Evolutionary conservation across 441 rosid genomes (phyloP), one percentile per base, ranked within the genome.

Genomic region (Metrosideros polymorpha): DNA sequence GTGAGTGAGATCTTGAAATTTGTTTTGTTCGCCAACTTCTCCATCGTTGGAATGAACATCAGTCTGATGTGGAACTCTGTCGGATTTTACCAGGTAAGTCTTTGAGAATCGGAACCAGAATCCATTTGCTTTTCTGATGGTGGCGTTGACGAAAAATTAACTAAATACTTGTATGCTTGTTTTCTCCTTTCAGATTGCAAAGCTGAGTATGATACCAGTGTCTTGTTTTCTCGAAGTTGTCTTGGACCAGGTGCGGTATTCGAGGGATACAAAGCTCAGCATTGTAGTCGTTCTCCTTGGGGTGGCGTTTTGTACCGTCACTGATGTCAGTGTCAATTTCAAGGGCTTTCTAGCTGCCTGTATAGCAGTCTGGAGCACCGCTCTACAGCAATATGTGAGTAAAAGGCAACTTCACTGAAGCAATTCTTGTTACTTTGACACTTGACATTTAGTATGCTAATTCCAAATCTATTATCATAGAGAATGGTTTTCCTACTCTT

Each of bases 21-120:
- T 89, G 98, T 97, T 84, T 51, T 97, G 86, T 97, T 96, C 56
- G 98, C 99, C 50, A 97, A 97, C 91, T 97, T 95, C 92, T 97
- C 99, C 29, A 95, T 97, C 75, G 99, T 97, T 92, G 99, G 99
- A 87, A 97, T 97, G 99, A 97, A 97, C 71, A 97, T 97, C 83
- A 97, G 99, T 89, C 91, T 97, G 82, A 96, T 97, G 99, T 97
- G 98, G 99, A 97, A 97, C 51, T 97, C 99, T 15, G 99, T 97
- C 25, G 99, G 99, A 47, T 97, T 97, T 90, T 97, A 97, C 91
- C 99, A 97, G 99, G 99, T 94, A 86, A 87, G 91, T 85, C 59
- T 86, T 66, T 1, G 52, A 51, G 77, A 54, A 83, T 85, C 45
- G 22, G 47, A 39, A 42, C 47, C 42, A 50, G 52, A 57, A 35